Evolutionary conservation across 176 grass and related monocot genomes (phyloP), one percentile per base, ranked within the genome.

Genomic region (Aechmea fasciata): DNA sequence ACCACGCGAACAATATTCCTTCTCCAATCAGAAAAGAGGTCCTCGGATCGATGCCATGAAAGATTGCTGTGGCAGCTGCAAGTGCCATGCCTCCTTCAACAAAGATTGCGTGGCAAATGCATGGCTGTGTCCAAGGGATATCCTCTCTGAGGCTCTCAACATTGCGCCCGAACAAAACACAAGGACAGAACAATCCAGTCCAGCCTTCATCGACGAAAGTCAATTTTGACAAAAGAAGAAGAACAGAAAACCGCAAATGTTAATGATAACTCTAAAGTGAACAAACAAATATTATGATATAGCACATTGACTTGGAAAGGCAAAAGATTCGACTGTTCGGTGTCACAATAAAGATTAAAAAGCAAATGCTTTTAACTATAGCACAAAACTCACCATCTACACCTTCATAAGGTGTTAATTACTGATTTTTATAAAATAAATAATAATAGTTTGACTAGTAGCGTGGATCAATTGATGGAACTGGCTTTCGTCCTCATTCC

Each of bases 81-180:
- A 91, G 48, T 68, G 85, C 65, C 71, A 87, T 83, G 72, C 85
- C 85, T 75, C 89, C 89, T 85, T 85, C 89, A 68, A 91, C 52
- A 47, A 52, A 91, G 9, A 85, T 47, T 66, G 82, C 89, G 71
- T 91, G 85, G 57, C 76, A 91, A 64, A 73, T 51, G 59, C 89
- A 91, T 71, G 89, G 82, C 50, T 0, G 75, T 17, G 79, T 85
- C 89, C 89, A 88, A 33, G 82, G 75, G 50, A 78, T 90, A 68
- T 85, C 73, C 54, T 87, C 85, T 69, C 51, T 78, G 72, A 91
- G 12, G 41, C 75, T 81, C 69, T 91, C 79, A 57, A 72, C 48
- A 68, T 88, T 88, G 69, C 52, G 85, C 52, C 85, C 89, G 84
- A 85, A 91, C 85, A 88, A 70, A 11, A 91, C 89, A 71, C 89